Percentiles rank a stretch among this genome's conserved stretches.
Conservation (phyloP, 75 land plant species). For the Cunninghamia lanceolata region DNA sequence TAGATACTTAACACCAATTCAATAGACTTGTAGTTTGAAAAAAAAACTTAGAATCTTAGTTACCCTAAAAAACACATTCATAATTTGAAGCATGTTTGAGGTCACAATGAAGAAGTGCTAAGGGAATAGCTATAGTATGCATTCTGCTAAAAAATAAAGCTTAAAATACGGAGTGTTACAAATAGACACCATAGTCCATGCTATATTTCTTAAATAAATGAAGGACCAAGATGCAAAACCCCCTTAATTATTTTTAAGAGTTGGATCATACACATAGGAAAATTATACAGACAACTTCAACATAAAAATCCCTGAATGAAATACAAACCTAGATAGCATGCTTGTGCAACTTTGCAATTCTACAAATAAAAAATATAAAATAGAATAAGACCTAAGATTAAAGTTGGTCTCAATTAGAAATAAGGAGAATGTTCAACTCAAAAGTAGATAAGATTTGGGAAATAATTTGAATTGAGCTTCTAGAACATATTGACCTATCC, state of each 20-base stretch:
- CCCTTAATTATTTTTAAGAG: not conserved
- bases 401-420: not conserved
- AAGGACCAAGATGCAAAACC: not conserved
- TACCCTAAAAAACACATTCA: too few species aligned
- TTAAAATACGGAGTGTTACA: too few species aligned
- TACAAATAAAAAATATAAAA: not conserved
- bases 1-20: not conserved
- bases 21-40: not conserved
- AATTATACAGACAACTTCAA: not conserved
- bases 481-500: not conserved
- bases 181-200: not conserved
- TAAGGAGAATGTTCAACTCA: not conserved
- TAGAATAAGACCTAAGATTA: not conserved
- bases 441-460: not conserved
- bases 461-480: not conserved
- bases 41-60: too few species aligned
- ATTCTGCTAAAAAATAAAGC: not conserved
- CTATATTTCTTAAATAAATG: too few species aligned
- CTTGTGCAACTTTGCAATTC: not conserved
- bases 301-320: not conserved
- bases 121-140: not conserved
- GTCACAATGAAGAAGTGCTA: too few species aligned
- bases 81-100: too few species aligned
- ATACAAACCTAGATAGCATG: not conserved
- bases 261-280: not conserved